These are phyloP conservation scores for Nakazawaea laoshanensis DNA, from an alignment of 805 yeast genomes.

Conservation along the genomic window DNA sequence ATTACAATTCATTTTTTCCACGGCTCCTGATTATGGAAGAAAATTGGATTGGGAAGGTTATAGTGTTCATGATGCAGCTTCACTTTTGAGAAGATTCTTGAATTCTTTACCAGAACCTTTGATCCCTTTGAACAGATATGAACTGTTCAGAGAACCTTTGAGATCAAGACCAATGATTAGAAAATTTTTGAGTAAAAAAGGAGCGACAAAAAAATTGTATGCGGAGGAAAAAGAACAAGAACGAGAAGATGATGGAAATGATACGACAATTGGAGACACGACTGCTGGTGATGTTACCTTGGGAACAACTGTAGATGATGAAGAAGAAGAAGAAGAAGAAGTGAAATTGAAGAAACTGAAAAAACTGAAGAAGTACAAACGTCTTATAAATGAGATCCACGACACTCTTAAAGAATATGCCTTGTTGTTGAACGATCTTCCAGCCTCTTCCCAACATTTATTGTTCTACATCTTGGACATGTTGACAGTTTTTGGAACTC, in stretches of 20 bases:
- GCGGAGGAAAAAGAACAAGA: not conserved
- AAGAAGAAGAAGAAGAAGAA: slow-evolving; percentile 6
- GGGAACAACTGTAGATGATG: slow-evolving; percentile 1
- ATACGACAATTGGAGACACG: slow-evolving; percentile 1
- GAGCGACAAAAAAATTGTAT: slow-evolving; percentile 25
- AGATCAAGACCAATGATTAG: slow-evolving; percentile 55
- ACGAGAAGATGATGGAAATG: not conserved
- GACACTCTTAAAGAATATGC: slow-evolving; percentile 69
- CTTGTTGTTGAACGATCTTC: slow-evolving; percentile 55
- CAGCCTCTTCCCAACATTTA: slow-evolving; percentile 72
- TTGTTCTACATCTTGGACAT: slow-evolving; percentile 82
- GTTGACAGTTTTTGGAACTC: slow-evolving; percentile 74
- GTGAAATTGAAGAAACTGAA: slow-evolving; percentile 13
- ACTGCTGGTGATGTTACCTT: not conserved
- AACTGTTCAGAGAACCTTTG: slow-evolving; percentile 71
- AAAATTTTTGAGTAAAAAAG: slow-evolving; percentile 56
- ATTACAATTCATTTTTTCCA: slow-evolving; percentile 72
- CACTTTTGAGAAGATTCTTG: slow-evolving; percentile 75
- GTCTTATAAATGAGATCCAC: slow-evolving; percentile 54
- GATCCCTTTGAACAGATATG: slow-evolving; percentile 71
- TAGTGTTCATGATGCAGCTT: slow-evolving; percentile 95
- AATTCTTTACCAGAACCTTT: slow-evolving; percentile 89
- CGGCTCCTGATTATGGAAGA: slow-evolving; percentile 87
- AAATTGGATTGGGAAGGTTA: slow-evolving; percentile 87
- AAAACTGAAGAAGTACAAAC: slow-evolving; percentile 34